Evolutionary conservation across 2,329 filamentous ascomycete genomes (phyloP), one percentile per base, ranked within the genome.

Genomic region (Septoria linicola): DNA sequence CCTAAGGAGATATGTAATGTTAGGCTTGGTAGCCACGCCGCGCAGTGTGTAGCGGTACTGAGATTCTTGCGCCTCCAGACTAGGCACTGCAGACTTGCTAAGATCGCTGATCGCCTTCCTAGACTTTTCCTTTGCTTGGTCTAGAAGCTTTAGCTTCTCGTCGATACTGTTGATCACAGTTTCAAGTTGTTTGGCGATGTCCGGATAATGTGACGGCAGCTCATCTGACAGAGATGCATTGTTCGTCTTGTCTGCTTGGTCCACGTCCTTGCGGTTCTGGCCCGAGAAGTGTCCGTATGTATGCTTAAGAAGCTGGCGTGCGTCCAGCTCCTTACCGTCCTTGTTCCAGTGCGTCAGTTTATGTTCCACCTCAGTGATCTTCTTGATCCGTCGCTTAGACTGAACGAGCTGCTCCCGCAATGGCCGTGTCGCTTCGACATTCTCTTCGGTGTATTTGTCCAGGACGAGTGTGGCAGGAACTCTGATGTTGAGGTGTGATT

Each of bases 361-460:
- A n/a, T 68, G 60, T 32, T 69, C 56, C 17, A 72, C 61, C 1
- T 57, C 53, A 2, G 70, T 66, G 7, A 76, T 66, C 20, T 63
- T 64, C 11, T 54, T 57, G 27, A 66, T 45, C 1, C 60, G 57
- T 23, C 48, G 47, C 42, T 67, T 67, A 39, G 63, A 65, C 23
- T 67, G 54, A 17, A 62, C 62, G 49, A 71, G 71, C 16, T 73
- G 60, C 19, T 61, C 55, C n/a, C 78, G 75, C 51, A 82, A 73
- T 7, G 73, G 69, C 36, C 71, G 71, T 13, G 78, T 73, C 8
- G 72, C 61, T 1, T 72, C 70, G 49, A 73, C 71, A 52, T 78
- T 80, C 54, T 73, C 69, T 41, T 78, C 71, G 39, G 83, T 69
- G 63, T 85, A 85, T 39, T 81, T 75, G 66, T 85, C 82, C 3